Evolutionary conservation across 352 stramenopile genomes (phyloP), one percentile per base, ranked within the genome.

Genomic region (Phytophthora hibernalis): DNA sequence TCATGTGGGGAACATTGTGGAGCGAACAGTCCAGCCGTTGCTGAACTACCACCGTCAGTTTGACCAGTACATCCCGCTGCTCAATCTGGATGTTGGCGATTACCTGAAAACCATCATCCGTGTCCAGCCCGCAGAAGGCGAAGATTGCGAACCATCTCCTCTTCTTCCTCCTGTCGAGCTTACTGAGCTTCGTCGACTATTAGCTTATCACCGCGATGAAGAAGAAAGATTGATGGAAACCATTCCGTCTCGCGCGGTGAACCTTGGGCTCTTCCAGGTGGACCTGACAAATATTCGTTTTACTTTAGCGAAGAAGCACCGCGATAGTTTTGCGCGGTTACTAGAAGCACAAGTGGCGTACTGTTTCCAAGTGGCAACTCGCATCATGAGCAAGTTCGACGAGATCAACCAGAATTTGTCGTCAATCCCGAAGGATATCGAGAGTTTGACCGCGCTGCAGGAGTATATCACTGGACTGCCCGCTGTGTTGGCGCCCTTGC

Each of bases 11-110:
- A 54, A 48, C 9, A 77, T 77, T 1, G 70, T 93, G 31, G 70
- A 78, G 12, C 60, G 63, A 12, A 85, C 85, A 7, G 78, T 82
- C 21, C 50, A 43, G 13, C 87, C 89, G 0, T 61, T 97, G 15
- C 50, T 94, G 0, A 67, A 80, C 11, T 98, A 98, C 65, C 75
- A 91, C 20, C 66, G 28, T 0, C 86, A 95, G 50, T 95, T 98
- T 31, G 76, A 92, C 9, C 77, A 82, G 52, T 97, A 98, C 65
- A 64, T 97, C 10, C 54, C 91, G 8, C 80, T 99, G 30, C 75
- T 99, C 2, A 97, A 97, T 45, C 72, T 98, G 40, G 90, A 98
- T 53, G 83, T 97, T 0, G 82, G 95, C 15, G 74, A 87, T 4
- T 96, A 97, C 60, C 51, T 97, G 38, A 81, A 76, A 35, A 76